phyloP scores from a whole-genome alignment of 192 early-diverging fungal genomes.

The Backusella circina region DNA sequence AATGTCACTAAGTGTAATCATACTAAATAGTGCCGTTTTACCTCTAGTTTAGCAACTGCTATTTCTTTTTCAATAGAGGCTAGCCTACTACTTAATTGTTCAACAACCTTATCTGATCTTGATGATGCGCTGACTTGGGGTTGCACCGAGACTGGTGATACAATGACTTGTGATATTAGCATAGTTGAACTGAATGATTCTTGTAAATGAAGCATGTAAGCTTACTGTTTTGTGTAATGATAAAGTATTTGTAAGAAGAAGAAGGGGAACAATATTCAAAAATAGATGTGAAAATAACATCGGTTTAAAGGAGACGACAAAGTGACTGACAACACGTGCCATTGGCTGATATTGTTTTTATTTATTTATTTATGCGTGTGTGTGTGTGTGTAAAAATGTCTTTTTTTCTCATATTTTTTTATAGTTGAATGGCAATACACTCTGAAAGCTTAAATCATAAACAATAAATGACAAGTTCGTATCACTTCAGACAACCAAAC shows the following conservation, averaged over 20 bases:
- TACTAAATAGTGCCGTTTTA: neutral
- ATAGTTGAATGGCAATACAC: neutral
- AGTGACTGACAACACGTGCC: neutral
- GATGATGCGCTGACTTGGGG: conserved; percentile 5
- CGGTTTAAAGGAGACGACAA: neutral
- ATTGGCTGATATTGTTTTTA: neutral
- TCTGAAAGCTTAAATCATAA: neutral
- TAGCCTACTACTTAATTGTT: neutral
- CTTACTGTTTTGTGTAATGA: neutral
- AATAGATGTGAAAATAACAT: neutral
- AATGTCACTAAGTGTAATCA: neutral
- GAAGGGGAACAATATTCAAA: neutral
- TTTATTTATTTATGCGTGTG: neutral
- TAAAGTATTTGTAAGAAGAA: neutral
- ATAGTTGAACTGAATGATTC: neutral
- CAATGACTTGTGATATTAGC: neutral
- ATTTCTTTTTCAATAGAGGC: neutral
- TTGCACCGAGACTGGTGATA: neutral
- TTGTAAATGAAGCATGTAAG: conserved; percentile 1
- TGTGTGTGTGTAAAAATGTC: neutral
- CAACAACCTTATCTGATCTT: conserved; percentile 9
- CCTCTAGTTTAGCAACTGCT: neutral
- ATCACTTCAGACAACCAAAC: conserved; percentile 7
- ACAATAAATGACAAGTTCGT: conserved; percentile 10
- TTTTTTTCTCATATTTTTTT: neutral